Percentiles rank a stretch among this genome's conserved stretches.
These are phyloP conservation scores for Aspergillus hancockii DNA, from an alignment of 495 filamentous ascomycete genomes.

Conservation along the genomic window DNA sequence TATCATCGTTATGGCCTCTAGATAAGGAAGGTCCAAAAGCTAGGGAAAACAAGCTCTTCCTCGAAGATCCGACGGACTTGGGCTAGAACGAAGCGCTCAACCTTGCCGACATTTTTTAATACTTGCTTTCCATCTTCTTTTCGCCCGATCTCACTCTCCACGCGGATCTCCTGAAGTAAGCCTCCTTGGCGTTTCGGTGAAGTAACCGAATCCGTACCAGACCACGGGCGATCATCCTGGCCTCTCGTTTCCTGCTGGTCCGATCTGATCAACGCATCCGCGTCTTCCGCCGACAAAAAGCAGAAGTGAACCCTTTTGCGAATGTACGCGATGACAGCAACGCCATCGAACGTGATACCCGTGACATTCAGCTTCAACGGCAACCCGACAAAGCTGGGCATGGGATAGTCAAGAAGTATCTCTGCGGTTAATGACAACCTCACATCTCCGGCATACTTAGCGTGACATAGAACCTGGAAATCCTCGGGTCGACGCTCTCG, in stretches of 20 bases:
- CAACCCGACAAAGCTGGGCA: constrained; percentile 93
- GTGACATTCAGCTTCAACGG: constrained; percentile 91
- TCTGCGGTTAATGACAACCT: constrained; percentile 86
- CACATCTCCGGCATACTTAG: constrained; percentile 82
- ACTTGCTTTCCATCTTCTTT: constrained; percentile 89
- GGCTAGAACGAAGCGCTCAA: constrained; percentile 94
- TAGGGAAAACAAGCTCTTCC: constrained; percentile 97
- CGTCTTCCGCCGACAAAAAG: constrained; percentile 87
- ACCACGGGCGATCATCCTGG: constrained; percentile 18
- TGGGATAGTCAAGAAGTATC: constrained; percentile 94
- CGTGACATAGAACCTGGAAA: constrained; percentile 86
- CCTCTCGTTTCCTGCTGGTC: constrained; percentile 45
- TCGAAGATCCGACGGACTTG: constrained; percentile 97
- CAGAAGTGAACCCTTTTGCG: constrained; percentile 80
- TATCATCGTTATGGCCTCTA: constrained; percentile 39
- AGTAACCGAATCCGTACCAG: constrained; percentile 19
- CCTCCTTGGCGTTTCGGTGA: constrained; percentile 61
- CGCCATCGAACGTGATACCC: constrained; percentile 89
- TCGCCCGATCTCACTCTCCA: constrained; percentile 96
- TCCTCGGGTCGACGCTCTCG: constrained; percentile 56
- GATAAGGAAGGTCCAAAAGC: constrained; percentile 95
- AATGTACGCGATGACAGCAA: constrained; percentile 88
- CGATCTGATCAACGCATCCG: constrained; percentile 61
- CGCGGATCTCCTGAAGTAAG: constrained; percentile 84
- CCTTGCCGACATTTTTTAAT: constrained; percentile 97